A percentile compares a stretch with the other conserved stretches of the same genome.
Conservation (phyloP, 306 rosid genomes). For the Medicago arabica region DNA sequence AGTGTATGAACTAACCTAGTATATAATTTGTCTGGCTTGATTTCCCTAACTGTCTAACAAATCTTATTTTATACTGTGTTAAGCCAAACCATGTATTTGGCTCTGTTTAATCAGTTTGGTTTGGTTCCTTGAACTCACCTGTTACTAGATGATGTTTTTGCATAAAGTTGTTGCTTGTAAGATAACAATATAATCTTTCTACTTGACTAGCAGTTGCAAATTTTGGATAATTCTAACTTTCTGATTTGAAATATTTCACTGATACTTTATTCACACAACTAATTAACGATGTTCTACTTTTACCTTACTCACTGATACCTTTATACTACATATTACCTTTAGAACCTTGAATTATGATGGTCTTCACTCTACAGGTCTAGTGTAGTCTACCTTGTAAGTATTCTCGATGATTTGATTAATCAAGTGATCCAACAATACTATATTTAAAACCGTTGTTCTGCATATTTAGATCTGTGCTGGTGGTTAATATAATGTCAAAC, state of each 20-base stretch:
- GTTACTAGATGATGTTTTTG: not conserved
- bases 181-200: not conserved
- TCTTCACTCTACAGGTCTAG: slow-evolving; percentile 3
- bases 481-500: not conserved
- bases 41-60: slow-evolving; percentile 21
- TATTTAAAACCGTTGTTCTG: slow-evolving; percentile 14
- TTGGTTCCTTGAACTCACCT: slow-evolving; percentile 32
- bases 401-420: slow-evolving; percentile 28
- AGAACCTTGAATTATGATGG: slow-evolving; percentile 32
- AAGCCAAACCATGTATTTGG: slow-evolving; percentile 4
- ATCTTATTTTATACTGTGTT: slow-evolving; percentile 7
- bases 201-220: not conserved
- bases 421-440: slow-evolving; percentile 15
- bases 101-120: slow-evolving; percentile 24
- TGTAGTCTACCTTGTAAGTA: slow-evolving; percentile 4
- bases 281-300: not conserved
- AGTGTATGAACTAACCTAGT: slow-evolving; percentile 5
- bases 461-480: slow-evolving; percentile 2
- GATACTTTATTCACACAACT: not conserved
- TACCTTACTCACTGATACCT: no score
- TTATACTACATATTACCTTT: not conserved
- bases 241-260: not conserved
- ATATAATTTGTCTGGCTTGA: slow-evolving; percentile 30
- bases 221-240: no score
- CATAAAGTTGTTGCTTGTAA: slow-evolving; percentile 14